Base-by-base conservation (phyloP, 2,329 filamentous ascomycete species). In the Mollisia scopiformis region DNA sequence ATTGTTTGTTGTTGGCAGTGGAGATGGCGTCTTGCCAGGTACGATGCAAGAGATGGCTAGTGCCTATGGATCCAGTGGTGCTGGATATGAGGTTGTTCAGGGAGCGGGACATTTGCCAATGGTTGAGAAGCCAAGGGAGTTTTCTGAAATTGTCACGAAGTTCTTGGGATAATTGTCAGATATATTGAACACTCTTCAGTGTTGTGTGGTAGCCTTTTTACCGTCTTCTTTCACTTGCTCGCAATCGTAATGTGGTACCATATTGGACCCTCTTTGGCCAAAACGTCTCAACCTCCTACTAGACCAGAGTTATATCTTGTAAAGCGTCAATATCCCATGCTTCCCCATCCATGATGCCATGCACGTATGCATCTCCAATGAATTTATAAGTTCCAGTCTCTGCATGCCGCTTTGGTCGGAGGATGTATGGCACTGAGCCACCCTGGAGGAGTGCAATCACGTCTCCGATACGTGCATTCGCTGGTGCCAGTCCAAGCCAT, bases 61-160 rank as follows among this genome's bases (percentile, higher is more conserved):
- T 0, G 73, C 78, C 19, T 73, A 92, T 43, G 88, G 88, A 0
- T 74, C 78, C 10, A 72, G 75, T 0, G 84, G 83, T 0, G 83
- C 82, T 0, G 81, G 85, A 61, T 81, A 93, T 66, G 85, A 82
- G 72, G 75, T 90, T 59, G 84, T 96, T 10, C 84, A 90, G 0
- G 78, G 82, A 8, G 87, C 91, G 0, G 92, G 92, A 0, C 92
- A 96, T 78, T 75, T 96, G 70, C 92, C 92, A 0, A 96, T 96
- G 91, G 87, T 87, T 51, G 92, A 96, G 76, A 84, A 86, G 66
- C 88, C 90, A 0, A 76, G 80, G 59, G 86, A 82, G 3, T 93
- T 93, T 72, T 88, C 88, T 72, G 77, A 82, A 28, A 84, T 85
- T 49, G 79, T 94, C 2, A 77, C 79, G 43, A 78, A 74, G 8